Evolutionary conservation across 805 yeast species (phyloP).

Genomic region (Pichia insulana): DNA sequence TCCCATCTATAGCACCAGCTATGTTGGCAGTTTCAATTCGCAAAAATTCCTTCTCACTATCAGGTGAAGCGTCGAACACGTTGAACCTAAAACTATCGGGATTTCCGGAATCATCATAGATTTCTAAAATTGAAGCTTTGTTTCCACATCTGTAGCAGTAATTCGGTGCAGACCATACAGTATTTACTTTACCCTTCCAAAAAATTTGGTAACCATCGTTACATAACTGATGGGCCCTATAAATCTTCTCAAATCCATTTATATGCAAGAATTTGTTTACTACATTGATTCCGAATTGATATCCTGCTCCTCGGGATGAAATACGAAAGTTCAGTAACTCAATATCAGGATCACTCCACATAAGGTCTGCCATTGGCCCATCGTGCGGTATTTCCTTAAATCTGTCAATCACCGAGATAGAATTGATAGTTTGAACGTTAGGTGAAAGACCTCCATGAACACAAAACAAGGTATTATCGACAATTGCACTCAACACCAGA

Average conservation of each 20-base stretch:
- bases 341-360: slow-evolving; percentile 97
- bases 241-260: slow-evolving; percentile 70
- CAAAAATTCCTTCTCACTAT: slow-evolving; percentile 56
- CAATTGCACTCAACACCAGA: slow-evolving; percentile 78
- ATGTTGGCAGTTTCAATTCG: slow-evolving; percentile 24
- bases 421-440: slow-evolving; percentile 87
- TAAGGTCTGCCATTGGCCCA: slow-evolving; percentile 98
- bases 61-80: slow-evolving; percentile 96
- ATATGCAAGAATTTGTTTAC: slow-evolving; percentile 77
- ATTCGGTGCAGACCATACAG: slow-evolving; percentile 99
- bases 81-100: slow-evolving; percentile 64
- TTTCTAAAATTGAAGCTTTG: slow-evolving; percentile 92
- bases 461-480: slow-evolving; percentile 84
- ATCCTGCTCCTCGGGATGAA: slow-evolving; percentile 96
- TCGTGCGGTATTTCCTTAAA: slow-evolving; percentile 96
- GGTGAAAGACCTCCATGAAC: slow-evolving; percentile 98
- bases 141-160: slow-evolving; percentile 97
- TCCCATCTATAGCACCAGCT: slow-evolving; percentile 21
- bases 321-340: slow-evolving; percentile 71
- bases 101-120: slow-evolving; percentile 46
- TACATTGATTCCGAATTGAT: slow-evolving; percentile 86
- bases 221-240: slow-evolving; percentile 93
- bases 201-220: slow-evolving; percentile 92
- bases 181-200: slow-evolving; percentile 83
- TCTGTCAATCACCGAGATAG: slow-evolving; percentile 81